Conservation (phyloP, 352 stramenopile species). For the Pythium phragmitis region DNA sequence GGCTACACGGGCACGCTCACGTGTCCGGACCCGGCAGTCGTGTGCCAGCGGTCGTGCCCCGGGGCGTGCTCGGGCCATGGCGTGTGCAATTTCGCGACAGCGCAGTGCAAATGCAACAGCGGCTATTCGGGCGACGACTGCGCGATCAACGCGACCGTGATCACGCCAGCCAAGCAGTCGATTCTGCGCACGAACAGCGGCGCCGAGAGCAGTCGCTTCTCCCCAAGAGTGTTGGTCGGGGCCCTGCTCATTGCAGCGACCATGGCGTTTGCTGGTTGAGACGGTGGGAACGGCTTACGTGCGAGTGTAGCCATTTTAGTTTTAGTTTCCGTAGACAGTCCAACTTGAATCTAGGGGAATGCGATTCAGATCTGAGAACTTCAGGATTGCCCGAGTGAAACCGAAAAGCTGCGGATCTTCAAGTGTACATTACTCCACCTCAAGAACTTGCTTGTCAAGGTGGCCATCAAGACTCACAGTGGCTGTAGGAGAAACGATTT, state of each 20-base stretch:
- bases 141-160: conserved; percentile 22
- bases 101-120: conserved; percentile 29
- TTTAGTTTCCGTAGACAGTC: no score
- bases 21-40: conserved; percentile 61
- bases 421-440: not conserved
- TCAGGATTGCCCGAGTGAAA: conserved; percentile 12
- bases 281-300: not conserved
- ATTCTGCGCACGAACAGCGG: not conserved
- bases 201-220: not conserved
- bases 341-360: not conserved
- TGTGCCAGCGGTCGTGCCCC: conserved; percentile 45
- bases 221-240: not conserved
- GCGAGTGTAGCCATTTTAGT: not conserved
- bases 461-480: no score
- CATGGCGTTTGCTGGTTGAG: not conserved
- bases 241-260: not conserved
- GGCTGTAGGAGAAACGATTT: no score
- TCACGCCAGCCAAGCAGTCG: conserved; percentile 2
- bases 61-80: conserved; percentile 34
- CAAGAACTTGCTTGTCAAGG: not conserved
- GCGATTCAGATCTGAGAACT: conserved; percentile 26
- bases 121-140: conserved; percentile 33
- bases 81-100: conserved; percentile 29
- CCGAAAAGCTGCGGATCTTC: conserved; percentile 1
- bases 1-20: conserved; percentile 56